These are phyloP conservation scores for Orbilia brochopaga DNA, from an alignment of 2,329 filamentous ascomycete species.

Conservation along the genomic window DNA sequence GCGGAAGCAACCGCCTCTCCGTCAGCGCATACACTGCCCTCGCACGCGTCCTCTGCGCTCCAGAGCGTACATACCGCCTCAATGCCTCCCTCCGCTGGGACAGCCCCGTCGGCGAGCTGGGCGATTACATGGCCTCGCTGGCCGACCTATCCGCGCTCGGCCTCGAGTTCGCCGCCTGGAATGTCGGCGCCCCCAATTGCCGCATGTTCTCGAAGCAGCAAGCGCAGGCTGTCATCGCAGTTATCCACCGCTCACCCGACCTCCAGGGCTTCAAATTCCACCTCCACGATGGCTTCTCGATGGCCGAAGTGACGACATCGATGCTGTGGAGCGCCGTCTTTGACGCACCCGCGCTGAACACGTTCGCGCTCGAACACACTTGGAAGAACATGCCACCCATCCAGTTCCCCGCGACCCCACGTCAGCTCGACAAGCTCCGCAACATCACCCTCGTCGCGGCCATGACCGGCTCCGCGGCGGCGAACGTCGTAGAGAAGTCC, in stretches of 20 bases:
- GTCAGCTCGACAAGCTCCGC: constrained; percentile 87
- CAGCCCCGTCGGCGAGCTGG: background rate
- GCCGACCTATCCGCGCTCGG: background rate
- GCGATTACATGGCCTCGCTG: background rate
- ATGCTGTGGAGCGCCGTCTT: background rate
- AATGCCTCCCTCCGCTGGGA: background rate
- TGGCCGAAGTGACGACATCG: background rate
- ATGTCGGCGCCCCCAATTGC: background rate
- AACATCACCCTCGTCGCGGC: constrained; percentile 66
- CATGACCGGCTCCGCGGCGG: background rate
- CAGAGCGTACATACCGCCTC: background rate
- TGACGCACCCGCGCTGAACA: background rate
- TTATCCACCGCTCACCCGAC: background rate
- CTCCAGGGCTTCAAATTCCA: background rate
- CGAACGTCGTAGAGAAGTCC: background rate
- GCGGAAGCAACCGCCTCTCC: background rate
- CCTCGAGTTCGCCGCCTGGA: background rate
- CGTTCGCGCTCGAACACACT: background rate
- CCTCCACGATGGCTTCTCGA: background rate
- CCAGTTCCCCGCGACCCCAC: constrained; percentile 71
- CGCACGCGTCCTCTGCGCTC: background rate
- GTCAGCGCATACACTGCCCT: background rate
- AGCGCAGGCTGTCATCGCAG: background rate
- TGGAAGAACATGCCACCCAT: background rate
- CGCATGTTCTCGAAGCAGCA: background rate